These are phyloP conservation scores for Orbilia blumenaviensis DNA, from an alignment of 2,329 filamentous ascomycete species.

Conservation along the genomic window DNA sequence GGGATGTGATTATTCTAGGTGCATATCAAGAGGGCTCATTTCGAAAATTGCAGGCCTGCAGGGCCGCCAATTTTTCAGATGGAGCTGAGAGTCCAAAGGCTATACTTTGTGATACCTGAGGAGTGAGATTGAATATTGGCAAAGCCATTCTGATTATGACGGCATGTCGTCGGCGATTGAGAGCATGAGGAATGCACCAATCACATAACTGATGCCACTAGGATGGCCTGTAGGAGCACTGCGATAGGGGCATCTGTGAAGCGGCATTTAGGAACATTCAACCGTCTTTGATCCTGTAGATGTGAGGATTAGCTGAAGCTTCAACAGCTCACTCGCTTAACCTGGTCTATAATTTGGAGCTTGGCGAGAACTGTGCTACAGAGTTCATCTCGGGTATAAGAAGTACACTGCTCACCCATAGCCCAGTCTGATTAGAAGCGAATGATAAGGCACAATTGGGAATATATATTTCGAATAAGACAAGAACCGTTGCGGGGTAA, in stretches of 20 bases:
- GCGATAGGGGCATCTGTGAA: slow-evolving; percentile 36
- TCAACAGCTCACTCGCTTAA: slow-evolving; percentile 41
- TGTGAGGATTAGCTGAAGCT: slow-evolving; percentile 13
- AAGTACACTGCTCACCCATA: slow-evolving; percentile 2
- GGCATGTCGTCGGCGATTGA: slow-evolving; percentile 43
- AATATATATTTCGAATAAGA: background rate
- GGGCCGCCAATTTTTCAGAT: background rate
- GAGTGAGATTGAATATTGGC: slow-evolving; percentile 10
- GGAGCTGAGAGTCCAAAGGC: slow-evolving; percentile 16
- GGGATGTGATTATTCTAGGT: slow-evolving; percentile 9
- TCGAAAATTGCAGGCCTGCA: slow-evolving; percentile 6
- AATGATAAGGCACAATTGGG: slow-evolving; percentile 24
- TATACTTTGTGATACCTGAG: slow-evolving; percentile 7
- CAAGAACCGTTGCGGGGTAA: slow-evolving; percentile 6
- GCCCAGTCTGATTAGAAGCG: slow-evolving; percentile 14
- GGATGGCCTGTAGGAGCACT: slow-evolving; percentile 18
- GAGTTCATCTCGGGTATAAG: slow-evolving; percentile 34
- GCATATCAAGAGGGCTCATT: background rate
- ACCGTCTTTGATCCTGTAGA: slow-evolving; percentile 23
- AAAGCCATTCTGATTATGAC: slow-evolving; percentile 18
- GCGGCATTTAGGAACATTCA: slow-evolving; percentile 53
- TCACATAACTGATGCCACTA: slow-evolving; percentile 6
- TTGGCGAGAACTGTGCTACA: slow-evolving; percentile 50
- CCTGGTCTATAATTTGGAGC: slow-evolving; percentile 33
- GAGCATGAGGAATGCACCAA: slow-evolving; percentile 41